Percentiles rank a stretch among this genome's conserved stretches.
Evolutionary conservation across 2,329 filamentous ascomycete genomes (phyloP).

Genomic region (Magnaporthales sp.): DNA sequence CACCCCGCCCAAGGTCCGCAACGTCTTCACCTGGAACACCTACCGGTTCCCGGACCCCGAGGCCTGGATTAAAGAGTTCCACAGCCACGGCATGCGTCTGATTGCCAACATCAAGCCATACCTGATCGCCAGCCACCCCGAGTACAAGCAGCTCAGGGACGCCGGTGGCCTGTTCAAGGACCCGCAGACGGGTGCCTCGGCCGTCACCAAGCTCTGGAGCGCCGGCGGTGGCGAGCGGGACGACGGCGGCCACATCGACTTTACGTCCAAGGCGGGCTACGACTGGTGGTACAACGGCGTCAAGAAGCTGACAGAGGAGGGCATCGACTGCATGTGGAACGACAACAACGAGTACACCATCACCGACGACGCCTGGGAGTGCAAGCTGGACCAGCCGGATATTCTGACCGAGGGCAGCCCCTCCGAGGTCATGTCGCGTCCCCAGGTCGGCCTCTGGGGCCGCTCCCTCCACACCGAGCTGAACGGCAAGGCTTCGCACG

Average conservation of each 20-base stretch:
- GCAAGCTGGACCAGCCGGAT: slow-evolving; percentile 29
- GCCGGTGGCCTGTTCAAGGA: slow-evolving; percentile 57
- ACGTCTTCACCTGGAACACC: slow-evolving; percentile 63
- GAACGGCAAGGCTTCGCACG: slow-evolving; percentile 62
- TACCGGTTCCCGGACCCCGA: slow-evolving; percentile 63
- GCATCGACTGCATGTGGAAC: slow-evolving; percentile 71
- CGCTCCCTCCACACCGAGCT: slow-evolving; percentile 61
- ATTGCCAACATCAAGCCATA: slow-evolving; percentile 70
- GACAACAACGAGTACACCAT: slow-evolving; percentile 72
- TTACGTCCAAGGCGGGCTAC: slow-evolving; percentile 58
- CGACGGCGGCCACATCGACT: slow-evolving; percentile 64
- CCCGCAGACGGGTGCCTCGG: slow-evolving; percentile 39
- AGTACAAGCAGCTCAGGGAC: slow-evolving; percentile 51
- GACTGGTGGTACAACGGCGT: slow-evolving; percentile 67
- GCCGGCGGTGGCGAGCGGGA: slow-evolving; percentile 62
- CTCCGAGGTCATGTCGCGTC: slow-evolving; percentile 25
- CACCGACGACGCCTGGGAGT: slow-evolving; percentile 56
- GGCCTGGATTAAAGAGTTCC: slow-evolving; percentile 52
- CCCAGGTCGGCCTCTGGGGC: slow-evolving; percentile 59
- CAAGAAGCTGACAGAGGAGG: slow-evolving; percentile 48
- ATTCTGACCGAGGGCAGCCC: slow-evolving; percentile 15
- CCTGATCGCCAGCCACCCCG: slow-evolving; percentile 56
- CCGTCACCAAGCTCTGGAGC: slow-evolving; percentile 59
- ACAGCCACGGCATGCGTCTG: slow-evolving; percentile 55
- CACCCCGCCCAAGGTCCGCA: slow-evolving; percentile 57